These are phyloP conservation scores for Podospora anserina DNA, from an alignment of 495 filamentous ascomycete genomes.

Conservation along the genomic window DNA sequence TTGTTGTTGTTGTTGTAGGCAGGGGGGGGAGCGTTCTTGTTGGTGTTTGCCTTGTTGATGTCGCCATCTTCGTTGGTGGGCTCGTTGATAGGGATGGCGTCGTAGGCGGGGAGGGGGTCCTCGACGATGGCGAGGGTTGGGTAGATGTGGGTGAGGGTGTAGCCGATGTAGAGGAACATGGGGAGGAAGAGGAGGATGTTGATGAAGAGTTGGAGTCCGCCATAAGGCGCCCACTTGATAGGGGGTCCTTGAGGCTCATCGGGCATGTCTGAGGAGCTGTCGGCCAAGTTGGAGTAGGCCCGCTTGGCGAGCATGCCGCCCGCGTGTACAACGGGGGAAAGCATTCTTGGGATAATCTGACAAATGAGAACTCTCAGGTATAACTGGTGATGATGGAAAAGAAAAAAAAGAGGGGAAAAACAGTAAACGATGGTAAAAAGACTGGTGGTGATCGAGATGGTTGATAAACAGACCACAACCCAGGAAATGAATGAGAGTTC, in stretches of 20 bases:
- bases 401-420: background rate
- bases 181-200: conserved; percentile 42
- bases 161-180: conserved; percentile 37
- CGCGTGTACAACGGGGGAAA: background rate
- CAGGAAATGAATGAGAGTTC: background rate
- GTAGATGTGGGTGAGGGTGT: conserved; percentile 40
- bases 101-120: conserved; percentile 49
- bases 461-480: background rate
- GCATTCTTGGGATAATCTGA: conserved; percentile 2
- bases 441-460: background rate
- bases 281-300: background rate
- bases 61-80: conserved; percentile 24
- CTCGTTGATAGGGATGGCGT: conserved; percentile 40
- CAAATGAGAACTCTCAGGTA: background rate
- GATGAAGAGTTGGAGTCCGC: background rate
- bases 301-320: background rate
- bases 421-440: background rate
- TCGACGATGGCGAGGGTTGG: conserved; percentile 49
- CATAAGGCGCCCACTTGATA: background rate
- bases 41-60: conserved; percentile 26
- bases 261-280: background rate
- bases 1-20: background rate
- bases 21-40: conserved; percentile 18
- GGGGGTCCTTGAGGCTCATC: background rate
- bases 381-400: background rate